Base-by-base conservation (phyloP, 768 basidiomycete genomes). In the Termitomyces sp. region DNA sequence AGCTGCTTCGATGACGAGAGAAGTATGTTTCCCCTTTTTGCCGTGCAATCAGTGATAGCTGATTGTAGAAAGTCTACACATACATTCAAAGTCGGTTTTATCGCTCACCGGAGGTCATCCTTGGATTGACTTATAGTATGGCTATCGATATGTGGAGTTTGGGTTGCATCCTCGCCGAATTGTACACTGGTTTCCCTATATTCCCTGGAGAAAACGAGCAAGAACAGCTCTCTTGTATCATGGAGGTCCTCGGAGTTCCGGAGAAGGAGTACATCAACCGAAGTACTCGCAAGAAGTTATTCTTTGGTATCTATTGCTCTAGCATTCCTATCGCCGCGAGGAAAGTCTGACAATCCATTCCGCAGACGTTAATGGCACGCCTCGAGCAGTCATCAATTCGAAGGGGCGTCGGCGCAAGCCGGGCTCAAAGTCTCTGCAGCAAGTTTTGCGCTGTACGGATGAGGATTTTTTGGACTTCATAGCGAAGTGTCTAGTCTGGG, bases 41-140 rank as follows among this genome's bases (percentile, higher is more conserved):
- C 35, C 6, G 2, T 3, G 1, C 42, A 30, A 32, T 21, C 38
- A 21, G 42, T 38, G 32, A 26, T 50, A 35, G n/a, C 43, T 54
- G 30, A 55, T 41, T 42, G 40, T 40, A 34, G 9, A 19, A 59
- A 99, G 97, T 99, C 59, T 99, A 98, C 70, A 99, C 97, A 1
- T 99, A 99, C 67, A 98, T 99, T 60, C 97, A 98, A 71, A 96
- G 93, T 73, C 91, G 97, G 41, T 99, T 99, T 77, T 99, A 99
- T 74, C 93, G 97, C n/a, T 97, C 94, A 19, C 97, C 97, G 3
- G 97, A 99, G 72, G 96, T 99, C 62, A 99, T 99, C 54, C 82
- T 99, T 38, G 97, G 97, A 51, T 92, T 96, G 89, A 97, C 94
- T 69, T 99, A 99, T 69, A 93, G 96, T 67, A 98, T 97, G 93